Conservation (phyloP, 768 basidiomycete genomes). For the Coprinopsis marcescibilis region DNA sequence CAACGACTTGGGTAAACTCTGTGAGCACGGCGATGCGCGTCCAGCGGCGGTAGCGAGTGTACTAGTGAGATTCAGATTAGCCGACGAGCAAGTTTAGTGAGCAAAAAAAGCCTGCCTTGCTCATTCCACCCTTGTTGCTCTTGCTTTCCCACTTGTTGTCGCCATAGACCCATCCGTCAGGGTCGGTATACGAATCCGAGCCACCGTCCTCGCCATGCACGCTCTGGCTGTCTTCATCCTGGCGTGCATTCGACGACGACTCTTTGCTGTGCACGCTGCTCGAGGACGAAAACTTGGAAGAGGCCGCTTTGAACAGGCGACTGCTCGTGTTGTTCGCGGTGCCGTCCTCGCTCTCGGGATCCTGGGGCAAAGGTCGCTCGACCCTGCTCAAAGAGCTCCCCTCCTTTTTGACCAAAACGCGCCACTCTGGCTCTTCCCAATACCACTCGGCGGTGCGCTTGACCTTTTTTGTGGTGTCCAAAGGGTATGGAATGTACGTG, state of each 20-base stretch:
- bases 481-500: constrained; percentile 46
- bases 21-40: constrained; percentile 74
- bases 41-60: constrained; percentile 84
- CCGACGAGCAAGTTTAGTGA: constrained; percentile 1
- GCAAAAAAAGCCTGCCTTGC: constrained; percentile 49
- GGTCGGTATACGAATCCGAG: constrained; percentile 63
- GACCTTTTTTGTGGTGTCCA: constrained; percentile 41
- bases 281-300: constrained; percentile 32
- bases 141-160: constrained; percentile 93
- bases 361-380: constrained; percentile 31
- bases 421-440: constrained; percentile 93
- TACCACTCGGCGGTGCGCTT: constrained; percentile 78
- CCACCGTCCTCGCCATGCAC: constrained; percentile 20
- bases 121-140: constrained; percentile 73
- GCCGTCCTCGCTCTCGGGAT: constrained; percentile 35
- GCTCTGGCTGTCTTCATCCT: constrained; percentile 21
- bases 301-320: constrained; percentile 50
- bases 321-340: constrained; percentile 17
- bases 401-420: constrained; percentile 61
- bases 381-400: constrained; percentile 43
- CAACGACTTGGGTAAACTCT: constrained; percentile 61
- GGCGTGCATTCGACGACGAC: constrained; percentile 1
- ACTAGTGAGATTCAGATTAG: constrained; percentile 35
- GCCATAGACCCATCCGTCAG: constrained; percentile 89
- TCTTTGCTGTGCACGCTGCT: neutral